A percentile compares a stretch with the other conserved stretches of the same genome.
phyloP scores from a whole-genome alignment of 2,329 filamentous ascomycete genomes.

The Westerdykella sp. region DNA sequence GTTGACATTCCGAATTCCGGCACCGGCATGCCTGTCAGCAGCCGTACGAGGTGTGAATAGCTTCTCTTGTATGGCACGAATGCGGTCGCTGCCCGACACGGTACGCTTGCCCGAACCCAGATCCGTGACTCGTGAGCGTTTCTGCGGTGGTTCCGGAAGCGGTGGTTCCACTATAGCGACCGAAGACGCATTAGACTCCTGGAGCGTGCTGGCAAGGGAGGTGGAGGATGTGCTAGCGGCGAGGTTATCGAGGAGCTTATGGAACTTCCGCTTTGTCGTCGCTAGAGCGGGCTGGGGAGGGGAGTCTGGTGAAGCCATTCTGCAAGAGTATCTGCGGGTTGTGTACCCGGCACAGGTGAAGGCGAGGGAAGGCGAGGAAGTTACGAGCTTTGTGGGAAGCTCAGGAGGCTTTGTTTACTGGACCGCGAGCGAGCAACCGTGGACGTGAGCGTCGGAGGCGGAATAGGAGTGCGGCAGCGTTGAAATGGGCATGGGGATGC shows the following conservation, averaged over 20 bases:
- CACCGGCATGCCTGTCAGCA: slow-evolving; percentile 6
- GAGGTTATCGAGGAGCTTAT: slow-evolving; percentile 61
- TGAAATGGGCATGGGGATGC: too few relatives aligned
- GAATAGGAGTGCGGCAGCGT: too few relatives aligned
- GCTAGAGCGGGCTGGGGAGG: slow-evolving; percentile 51
- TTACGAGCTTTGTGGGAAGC: neutral
- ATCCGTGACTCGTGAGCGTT: slow-evolving; percentile 31
- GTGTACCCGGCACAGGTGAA: neutral
- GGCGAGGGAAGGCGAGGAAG: neutral
- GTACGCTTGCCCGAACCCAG: slow-evolving; percentile 18
- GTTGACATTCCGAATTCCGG: slow-evolving; percentile 29
- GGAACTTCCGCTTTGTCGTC: slow-evolving; percentile 78
- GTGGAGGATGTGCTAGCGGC: slow-evolving; percentile 46
- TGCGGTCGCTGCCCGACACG: slow-evolving; percentile 26
- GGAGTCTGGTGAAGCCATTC: slow-evolving; percentile 9
- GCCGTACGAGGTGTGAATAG: slow-evolving; percentile 24
- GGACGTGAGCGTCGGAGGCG: too few relatives aligned
- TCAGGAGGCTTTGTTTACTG: neutral
- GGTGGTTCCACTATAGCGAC: slow-evolving; percentile 19
- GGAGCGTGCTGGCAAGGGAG: slow-evolving; percentile 30
- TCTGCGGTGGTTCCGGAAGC: slow-evolving; percentile 27
- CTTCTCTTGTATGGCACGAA: slow-evolving; percentile 28
- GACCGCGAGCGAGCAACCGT: too few relatives aligned
- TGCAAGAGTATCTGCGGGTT: neutral
- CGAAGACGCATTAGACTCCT: slow-evolving; percentile 33